These are phyloP conservation scores for Zoysia japonica DNA, from an alignment of 176 grass and related monocot genomes.

Conservation along the genomic window DNA sequence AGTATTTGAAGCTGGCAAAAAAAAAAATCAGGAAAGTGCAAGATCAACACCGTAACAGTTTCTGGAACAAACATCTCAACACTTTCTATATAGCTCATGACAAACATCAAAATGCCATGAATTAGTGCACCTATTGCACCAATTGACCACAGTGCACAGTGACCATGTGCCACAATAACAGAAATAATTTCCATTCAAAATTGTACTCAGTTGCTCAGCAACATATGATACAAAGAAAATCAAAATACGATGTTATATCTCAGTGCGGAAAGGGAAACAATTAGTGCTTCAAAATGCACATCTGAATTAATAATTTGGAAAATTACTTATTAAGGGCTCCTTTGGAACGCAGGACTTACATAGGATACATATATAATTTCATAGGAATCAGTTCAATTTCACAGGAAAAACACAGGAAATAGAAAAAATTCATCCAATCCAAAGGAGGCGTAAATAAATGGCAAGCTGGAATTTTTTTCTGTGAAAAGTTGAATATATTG, in stretches of 20 bases:
- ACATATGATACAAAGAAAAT: slow-evolving; percentile 10
- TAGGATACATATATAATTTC: no score
- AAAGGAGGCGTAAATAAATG: background rate
- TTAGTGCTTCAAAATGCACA: slow-evolving; percentile 12
- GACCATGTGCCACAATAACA: background rate
- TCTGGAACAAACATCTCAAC: background rate
- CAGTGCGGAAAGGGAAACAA: background rate
- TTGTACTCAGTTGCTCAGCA: background rate
- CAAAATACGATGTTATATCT: background rate
- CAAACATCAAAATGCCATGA: slow-evolving; percentile 10
- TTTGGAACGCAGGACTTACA: no score
- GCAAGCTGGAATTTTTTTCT: background rate
- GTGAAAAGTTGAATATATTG: background rate
- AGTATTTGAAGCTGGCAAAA: background rate
- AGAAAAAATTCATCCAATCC: no score
- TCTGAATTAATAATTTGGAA: background rate
- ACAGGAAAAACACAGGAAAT: no score
- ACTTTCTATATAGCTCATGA: background rate
- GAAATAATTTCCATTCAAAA: background rate
- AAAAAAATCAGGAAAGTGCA: background rate
- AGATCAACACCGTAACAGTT: background rate
- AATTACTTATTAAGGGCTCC: background rate
- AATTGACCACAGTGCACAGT: background rate
- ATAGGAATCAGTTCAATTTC: no score
- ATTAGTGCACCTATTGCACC: slow-evolving; percentile 1